These are phyloP conservation scores for Exidia glandulosa DNA, from an alignment of 768 basidiomycete species.

Conservation along the genomic window DNA sequence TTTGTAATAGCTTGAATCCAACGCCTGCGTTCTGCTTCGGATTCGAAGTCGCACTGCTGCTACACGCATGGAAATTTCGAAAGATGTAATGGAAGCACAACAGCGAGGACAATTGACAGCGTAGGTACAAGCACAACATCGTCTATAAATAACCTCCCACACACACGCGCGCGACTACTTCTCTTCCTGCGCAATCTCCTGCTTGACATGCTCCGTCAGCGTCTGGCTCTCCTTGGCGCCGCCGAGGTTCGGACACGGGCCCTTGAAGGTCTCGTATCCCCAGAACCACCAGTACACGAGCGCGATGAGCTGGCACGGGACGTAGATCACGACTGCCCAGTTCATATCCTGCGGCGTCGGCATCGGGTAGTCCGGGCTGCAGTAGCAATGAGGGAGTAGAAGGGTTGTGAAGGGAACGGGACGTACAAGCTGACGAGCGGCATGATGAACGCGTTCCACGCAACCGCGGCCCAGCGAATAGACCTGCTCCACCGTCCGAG, in stretches of 20 bases:
- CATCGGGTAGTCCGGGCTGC: neutral
- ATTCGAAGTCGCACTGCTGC: no score
- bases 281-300: neutral
- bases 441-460: neutral
- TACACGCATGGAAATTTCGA: no score
- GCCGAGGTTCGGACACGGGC: neutral
- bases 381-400: neutral
- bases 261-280: neutral
- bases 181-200: neutral
- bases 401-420: neutral
- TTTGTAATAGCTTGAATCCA: no score
- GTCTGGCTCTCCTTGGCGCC: neutral
- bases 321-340: neutral
- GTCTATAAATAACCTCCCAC: no score
- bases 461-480: neutral
- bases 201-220: neutral
- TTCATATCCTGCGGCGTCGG: neutral
- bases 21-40: no score
- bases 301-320: neutral
- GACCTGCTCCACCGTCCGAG: neutral
- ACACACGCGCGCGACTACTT: no score
- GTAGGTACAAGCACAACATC: no score
- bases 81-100: no score
- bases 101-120: no score
- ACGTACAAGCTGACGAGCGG: neutral